Evolutionary conservation across 495 filamentous ascomycete genomes (phyloP).

Genomic region (Aspergillus incahuasiensis): DNA sequence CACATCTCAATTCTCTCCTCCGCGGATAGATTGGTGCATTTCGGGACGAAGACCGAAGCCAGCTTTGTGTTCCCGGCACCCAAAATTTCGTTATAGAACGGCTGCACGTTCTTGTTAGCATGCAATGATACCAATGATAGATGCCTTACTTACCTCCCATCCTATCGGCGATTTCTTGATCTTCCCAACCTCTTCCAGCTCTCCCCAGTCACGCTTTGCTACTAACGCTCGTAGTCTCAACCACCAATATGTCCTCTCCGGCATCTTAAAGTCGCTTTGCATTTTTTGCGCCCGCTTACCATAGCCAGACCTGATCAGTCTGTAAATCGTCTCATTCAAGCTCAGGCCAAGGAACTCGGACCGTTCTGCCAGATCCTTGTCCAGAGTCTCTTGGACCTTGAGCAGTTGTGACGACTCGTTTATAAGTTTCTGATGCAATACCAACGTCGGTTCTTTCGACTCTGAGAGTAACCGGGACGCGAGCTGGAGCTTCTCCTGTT

Average conservation of each 20-base stretch:
- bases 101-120: constrained; percentile 43
- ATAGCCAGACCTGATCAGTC: constrained; percentile 70
- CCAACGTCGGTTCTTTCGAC: constrained; percentile 63
- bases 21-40: constrained; percentile 62
- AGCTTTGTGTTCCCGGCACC: constrained; percentile 86
- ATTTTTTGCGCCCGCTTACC: constrained; percentile 77
- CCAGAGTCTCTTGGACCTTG: constrained; percentile 78
- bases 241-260: constrained; percentile 89
- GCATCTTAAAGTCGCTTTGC: constrained; percentile 85
- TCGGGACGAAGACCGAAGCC: constrained; percentile 79
- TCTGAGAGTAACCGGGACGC: constrained; percentile 78
- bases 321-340: constrained; percentile 86
- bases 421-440: constrained; percentile 67
- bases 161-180: constrained; percentile 82
- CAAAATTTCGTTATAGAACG: constrained; percentile 86
- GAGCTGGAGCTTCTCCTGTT: constrained; percentile 78
- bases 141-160: constrained; percentile 67
- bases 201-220: constrained; percentile 81
- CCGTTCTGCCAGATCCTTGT: constrained; percentile 65
- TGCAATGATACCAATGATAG: constrained; percentile 11
- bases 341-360: constrained; percentile 74
- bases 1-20: constrained; percentile 85
- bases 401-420: constrained; percentile 74
- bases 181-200: constrained; percentile 76
- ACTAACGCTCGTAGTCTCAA: constrained; percentile 84